Base-by-base conservation (phyloP, 768 basidiomycete species). In the Tricholoma terreum region DNA sequence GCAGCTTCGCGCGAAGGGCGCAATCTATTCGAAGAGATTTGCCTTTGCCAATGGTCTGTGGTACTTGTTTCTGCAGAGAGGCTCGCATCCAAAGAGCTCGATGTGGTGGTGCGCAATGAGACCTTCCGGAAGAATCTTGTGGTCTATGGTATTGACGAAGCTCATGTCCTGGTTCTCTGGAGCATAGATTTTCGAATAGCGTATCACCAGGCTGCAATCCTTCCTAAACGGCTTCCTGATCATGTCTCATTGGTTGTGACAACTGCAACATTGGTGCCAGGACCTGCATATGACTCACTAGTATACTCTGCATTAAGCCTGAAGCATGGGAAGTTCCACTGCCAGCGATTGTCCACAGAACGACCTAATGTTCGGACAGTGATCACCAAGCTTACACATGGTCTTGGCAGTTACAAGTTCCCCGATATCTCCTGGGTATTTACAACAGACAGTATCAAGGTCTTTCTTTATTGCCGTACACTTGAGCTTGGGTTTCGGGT, bases 131-230 rank as follows among this genome's bases (percentile, higher is more conserved):
- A 48, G 9, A 69, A 65, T 48, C 55, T 69, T 33, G 53, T 59
- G 24, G 52, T 67, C 11, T 56, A 65, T 11, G 68, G 66, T 0
- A 64, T 69, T 34, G 64, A 69, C 50, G 65, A 69, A 55, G 63
- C 61, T 1, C 66, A 69, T 56, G 56, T 67, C 4, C 50, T 69
- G 4, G 61, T 60, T 19, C 64, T 62, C 27, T 66, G 65, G 65
- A 58, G 63, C 30, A 21, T 56, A 36, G 61, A 65, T 6, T 68
- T 68, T 49, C 59, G 62, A 6, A 27, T 50, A 10, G 64, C 61
- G 0, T 68, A 66, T 42, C 56, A 49, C 21, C 64, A 66, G 36
- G 60, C 63, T 19, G 33, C 50, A 6, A 34, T 53, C 21, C 54
- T 65, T 10, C 58, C 34, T 2, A 30, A 52, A 14, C 62, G 63